phyloP scores from a whole-genome alignment of 306 rosid genomes.

The Vigna reflexopilosa region DNA sequence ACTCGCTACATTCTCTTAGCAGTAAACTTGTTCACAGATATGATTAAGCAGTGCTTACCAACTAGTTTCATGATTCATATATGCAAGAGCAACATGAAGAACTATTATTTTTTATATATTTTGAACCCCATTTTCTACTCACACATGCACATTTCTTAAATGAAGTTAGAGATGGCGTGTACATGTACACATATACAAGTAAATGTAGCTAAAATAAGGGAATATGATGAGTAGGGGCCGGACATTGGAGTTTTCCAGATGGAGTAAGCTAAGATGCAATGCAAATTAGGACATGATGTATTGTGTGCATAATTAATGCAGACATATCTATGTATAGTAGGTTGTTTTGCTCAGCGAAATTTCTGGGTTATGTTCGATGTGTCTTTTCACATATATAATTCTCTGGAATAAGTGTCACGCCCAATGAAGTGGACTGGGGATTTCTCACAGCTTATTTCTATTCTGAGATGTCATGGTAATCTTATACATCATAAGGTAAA shows the following conservation, averaged over 20 bases:
- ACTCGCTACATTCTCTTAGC: constrained; percentile 16
- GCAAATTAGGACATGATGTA: constrained; percentile 36
- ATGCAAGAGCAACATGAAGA: not conserved
- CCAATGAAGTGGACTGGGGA: constrained; percentile 22
- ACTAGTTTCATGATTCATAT: not conserved
- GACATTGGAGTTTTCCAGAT: constrained; percentile 47
- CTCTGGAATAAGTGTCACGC: not conserved
- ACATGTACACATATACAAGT: constrained; percentile 21
- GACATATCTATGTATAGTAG: constrained; percentile 37
- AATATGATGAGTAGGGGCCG: constrained; percentile 44
- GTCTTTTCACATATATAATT: constrained; percentile 42
- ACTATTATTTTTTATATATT: not conserved
- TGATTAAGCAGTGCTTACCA: not conserved
- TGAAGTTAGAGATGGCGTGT: constrained; percentile 43
- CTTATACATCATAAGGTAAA: not conserved
- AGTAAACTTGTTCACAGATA: constrained; percentile 16
- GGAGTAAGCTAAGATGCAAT: constrained; percentile 47
- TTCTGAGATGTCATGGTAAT: not conserved
- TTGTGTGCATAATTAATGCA: constrained; percentile 21
- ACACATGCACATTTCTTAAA: not conserved
- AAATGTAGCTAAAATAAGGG: constrained; percentile 41
- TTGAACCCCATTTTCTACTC: not conserved
- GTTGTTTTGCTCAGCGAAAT: constrained; percentile 52
- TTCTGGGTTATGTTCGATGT: constrained; percentile 48
- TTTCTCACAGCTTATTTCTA: not conserved